Evolutionary conservation across 164 flowering plant species (phyloP).

Genomic region (Santalum album): DNA sequence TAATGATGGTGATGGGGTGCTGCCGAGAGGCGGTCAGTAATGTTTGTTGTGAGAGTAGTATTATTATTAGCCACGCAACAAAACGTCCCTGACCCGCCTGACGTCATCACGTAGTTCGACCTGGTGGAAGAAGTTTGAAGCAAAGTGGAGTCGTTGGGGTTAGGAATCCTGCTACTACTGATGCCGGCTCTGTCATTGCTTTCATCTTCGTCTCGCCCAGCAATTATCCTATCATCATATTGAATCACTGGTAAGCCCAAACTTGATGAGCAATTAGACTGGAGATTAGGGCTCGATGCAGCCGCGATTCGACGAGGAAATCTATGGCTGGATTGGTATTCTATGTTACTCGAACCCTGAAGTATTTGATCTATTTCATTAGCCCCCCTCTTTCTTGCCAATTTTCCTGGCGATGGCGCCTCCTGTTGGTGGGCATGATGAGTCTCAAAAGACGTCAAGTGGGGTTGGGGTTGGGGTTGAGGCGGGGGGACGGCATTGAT

Average conservation of each 20-base stretch:
- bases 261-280: no score
- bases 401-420: no score
- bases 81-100: constrained; percentile 13
- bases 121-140: constrained; percentile 18
- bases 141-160: constrained; percentile 40
- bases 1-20: constrained; percentile 3
- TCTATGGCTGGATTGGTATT: constrained; percentile 8
- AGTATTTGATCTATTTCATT: no score
- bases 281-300: no score
- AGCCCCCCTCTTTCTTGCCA: no score
- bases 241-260: no score
- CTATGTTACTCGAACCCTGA: no score
- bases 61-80: background rate
- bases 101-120: constrained; percentile 21
- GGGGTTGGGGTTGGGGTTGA: no score
- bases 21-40: background rate
- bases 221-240: background rate
- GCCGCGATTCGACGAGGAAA: constrained; percentile 21
- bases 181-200: background rate
- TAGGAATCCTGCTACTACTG: background rate
- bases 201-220: background rate
- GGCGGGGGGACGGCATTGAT: no score
- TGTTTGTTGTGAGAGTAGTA: constrained; percentile 1
- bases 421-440: no score
- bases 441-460: no score